phyloP scores from a whole-genome alignment of 805 yeast species.

The Alloascoidea africana region DNA sequence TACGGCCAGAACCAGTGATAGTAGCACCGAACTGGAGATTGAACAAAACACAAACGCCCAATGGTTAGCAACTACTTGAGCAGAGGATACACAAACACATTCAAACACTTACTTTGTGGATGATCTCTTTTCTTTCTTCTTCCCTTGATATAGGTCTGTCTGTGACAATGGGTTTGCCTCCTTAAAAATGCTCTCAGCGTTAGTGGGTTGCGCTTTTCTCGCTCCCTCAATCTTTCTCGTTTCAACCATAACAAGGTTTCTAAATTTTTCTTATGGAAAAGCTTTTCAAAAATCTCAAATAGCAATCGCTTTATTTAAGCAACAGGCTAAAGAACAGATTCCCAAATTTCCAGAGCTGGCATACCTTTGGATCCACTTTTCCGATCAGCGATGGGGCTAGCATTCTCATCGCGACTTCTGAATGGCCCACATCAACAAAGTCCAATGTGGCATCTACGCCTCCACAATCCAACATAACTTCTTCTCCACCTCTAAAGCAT shows the following conservation, averaged over 20 bases:
- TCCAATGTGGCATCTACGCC: conserved; percentile 46
- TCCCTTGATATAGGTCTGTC: no score
- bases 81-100: no score
- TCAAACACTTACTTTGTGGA: no score
- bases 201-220: no score
- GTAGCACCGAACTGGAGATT: not conserved
- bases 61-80: no score
- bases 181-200: no score
- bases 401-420: conserved; percentile 46
- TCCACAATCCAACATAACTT: conserved; percentile 41
- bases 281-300: not conserved
- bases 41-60: no score
- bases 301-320: not conserved
- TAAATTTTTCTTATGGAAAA: not conserved
- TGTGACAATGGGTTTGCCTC: no score
- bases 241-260: not conserved
- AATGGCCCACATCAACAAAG: conserved; percentile 52
- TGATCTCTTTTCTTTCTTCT: no score
- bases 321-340: not conserved
- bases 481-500: conserved; percentile 8
- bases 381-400: conserved; percentile 7
- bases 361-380: conserved; percentile 1
- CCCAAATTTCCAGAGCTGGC: not conserved
- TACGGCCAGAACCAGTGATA: not conserved
- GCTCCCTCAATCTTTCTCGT: not conserved